A percentile compares a stretch with the other conserved stretches of the same genome.
Evolutionary conservation across 345 rosid genomes (phyloP).

Genomic region (Syzygium oleosum): DNA sequence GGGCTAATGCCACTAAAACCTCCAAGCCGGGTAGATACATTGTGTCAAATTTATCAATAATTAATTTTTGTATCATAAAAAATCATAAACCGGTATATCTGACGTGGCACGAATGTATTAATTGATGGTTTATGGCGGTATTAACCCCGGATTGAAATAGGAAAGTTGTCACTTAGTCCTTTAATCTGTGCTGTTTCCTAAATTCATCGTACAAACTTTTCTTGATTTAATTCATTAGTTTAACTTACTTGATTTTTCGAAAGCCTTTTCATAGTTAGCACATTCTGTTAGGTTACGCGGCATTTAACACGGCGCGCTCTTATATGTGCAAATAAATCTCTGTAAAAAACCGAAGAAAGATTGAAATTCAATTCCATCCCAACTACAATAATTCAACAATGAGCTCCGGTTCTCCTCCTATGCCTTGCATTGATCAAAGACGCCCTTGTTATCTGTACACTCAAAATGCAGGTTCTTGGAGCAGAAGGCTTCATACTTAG

Average conservation of each 20-base stretch:
- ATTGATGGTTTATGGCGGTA: background rate
- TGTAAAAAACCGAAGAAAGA: background rate
- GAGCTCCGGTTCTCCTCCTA: constrained; percentile 5
- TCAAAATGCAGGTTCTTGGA: constrained; percentile 38
- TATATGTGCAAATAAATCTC: background rate
- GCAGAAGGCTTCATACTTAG: constrained; percentile 50
- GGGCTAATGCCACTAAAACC: background rate
- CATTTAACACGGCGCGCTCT: accelerated
- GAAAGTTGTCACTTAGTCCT: background rate
- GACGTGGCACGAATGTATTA: accelerated
- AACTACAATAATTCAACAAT: background rate
- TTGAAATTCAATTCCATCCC: background rate
- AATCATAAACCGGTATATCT: accelerated
- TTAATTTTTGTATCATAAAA: background rate
- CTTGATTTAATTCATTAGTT: background rate
- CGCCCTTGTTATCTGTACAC: constrained; percentile 58
- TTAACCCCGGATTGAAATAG: background rate
- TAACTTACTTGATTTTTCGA: background rate
- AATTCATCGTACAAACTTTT: background rate
- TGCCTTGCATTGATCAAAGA: constrained; percentile 33
- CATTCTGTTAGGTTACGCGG: background rate
- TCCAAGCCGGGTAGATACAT: too few relatives aligned
- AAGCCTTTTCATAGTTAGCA: background rate
- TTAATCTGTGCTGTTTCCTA: background rate
- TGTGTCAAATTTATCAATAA: background rate